Conservation (phyloP, 75 land plant genomes). For the Pinus tabuliformis region DNA sequence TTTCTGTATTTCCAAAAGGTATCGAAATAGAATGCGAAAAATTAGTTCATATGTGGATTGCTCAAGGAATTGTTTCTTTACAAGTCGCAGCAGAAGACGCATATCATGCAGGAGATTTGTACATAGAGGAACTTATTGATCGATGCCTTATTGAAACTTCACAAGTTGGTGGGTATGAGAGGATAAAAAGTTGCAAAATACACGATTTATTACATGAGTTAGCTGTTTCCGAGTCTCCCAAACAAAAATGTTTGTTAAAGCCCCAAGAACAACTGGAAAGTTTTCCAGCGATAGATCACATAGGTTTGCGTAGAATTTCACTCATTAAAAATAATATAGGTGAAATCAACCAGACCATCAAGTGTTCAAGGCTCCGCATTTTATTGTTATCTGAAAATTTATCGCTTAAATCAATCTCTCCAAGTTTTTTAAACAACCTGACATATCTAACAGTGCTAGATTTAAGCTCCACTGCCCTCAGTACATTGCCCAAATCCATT, state of each 20-base stretch:
- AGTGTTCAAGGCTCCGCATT: background rate
- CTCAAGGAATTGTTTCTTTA: background rate
- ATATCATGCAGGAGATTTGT: background rate
- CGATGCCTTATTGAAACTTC: background rate
- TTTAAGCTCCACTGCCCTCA: background rate
- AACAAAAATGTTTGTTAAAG: too few species aligned
- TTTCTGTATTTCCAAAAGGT: background rate
- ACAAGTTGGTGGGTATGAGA: background rate
- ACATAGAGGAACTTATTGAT: background rate
- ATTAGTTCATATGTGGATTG: background rate
- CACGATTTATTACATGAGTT: background rate
- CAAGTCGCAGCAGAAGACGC: too few species aligned
- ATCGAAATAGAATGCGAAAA: background rate
- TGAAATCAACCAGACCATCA: too few species aligned
- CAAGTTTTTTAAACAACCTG: background rate
- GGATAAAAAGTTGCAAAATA: too few species aligned
- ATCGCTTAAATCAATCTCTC: background rate
- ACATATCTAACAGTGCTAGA: background rate
- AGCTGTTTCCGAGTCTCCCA: too few species aligned
- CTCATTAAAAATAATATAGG: too few species aligned
- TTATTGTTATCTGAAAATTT: background rate
- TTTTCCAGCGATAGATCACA: too few species aligned
- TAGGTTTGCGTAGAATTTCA: too few species aligned
- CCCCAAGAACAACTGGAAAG: too few species aligned
- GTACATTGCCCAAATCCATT: background rate